Base-by-base conservation (phyloP, 2,329 filamentous ascomycete species). In the Chaetomium strumarium region DNA sequence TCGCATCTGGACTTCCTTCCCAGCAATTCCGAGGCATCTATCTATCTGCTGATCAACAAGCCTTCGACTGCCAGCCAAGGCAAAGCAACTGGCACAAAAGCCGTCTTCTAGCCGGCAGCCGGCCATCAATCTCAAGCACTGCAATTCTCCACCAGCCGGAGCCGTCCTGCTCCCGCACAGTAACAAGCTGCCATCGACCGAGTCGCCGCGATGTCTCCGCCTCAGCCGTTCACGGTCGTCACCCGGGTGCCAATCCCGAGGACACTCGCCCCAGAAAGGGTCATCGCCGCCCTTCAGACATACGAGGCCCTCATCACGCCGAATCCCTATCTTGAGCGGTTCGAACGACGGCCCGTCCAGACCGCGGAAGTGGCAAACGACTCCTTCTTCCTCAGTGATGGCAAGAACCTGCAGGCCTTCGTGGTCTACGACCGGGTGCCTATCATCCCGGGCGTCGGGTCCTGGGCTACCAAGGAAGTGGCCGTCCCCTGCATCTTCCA, bases 401-500 rank as follows among this genome's bases (percentile, higher is more conserved):
- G 67, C 46, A 46, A 51, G 37, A 60, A 62, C 20, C 59, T 67
- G 5, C 57, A 63, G 29, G 62, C 63, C n/a, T 68, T 64, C 51
- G 58, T 64, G 45, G 62, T 68, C 39, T 58, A 64, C 46, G 66
- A 71, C 46, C 67, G 68, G 56, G 62, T 69, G 38, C 61, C 68
- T 49, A 66, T 75, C 57, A 65, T 74, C 7, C 71, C 73, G 1
- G 70, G 72, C 42, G 56, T 73, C 20, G 65, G 63, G 4, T 49
- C 61, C 24, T 59, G 59, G 54, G 60, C 58, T 0, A 65, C 60
- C 43, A 74, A 70, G 59, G 67, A 70, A 31, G 66, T 76, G 36
- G 59, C 58, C 47, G 70, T 76, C 52, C 69, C 70, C 5, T 71
- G 70, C 55, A 67, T 73, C 29, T 74, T 76, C 55, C 74, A 76